Evolutionary conservation across 2,329 filamentous ascomycete species (phyloP).

Genomic region (Chrysosporium queenslandicum): DNA sequence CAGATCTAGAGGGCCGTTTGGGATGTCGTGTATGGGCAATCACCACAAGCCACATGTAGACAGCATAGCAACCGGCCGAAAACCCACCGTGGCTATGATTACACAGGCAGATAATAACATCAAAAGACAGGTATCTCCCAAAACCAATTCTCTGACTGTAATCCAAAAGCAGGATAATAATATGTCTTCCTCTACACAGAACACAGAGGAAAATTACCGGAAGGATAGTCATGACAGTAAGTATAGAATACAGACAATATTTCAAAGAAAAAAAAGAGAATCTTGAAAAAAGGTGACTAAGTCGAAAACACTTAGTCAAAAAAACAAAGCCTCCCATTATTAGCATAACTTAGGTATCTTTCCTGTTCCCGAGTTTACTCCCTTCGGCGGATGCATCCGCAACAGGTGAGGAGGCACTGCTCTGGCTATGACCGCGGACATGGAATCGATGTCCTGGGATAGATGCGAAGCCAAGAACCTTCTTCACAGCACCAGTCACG

Average conservation of each 20-base stretch:
- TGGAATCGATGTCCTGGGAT: slow-evolving; percentile 30
- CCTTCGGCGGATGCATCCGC: not conserved
- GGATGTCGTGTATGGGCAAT: no score
- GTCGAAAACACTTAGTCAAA: no score
- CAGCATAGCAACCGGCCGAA: not conserved
- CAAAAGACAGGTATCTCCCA: not conserved
- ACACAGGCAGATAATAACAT: not conserved
- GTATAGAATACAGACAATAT: not conserved
- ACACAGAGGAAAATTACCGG: no score
- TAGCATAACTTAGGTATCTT: not conserved
- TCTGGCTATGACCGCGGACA: slow-evolving; percentile 27
- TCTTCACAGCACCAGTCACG: slow-evolving; percentile 34
- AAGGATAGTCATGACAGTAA: no score
- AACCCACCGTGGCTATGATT: not conserved
- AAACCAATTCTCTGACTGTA: not conserved
- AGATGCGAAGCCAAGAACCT: slow-evolving; percentile 31
- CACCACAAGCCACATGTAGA: no score
- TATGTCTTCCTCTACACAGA: not conserved
- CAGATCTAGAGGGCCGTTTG: no score
- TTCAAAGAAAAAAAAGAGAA: not conserved
- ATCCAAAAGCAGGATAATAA: not conserved
- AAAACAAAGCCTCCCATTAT: not conserved
- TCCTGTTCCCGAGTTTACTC: not conserved
- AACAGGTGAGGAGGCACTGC: not conserved
- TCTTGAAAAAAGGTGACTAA: no score